Percentiles rank a stretch among this genome's conserved stretches.
Evolutionary conservation across 345 rosid species (phyloP).

Genomic region (Citrus inodora): DNA sequence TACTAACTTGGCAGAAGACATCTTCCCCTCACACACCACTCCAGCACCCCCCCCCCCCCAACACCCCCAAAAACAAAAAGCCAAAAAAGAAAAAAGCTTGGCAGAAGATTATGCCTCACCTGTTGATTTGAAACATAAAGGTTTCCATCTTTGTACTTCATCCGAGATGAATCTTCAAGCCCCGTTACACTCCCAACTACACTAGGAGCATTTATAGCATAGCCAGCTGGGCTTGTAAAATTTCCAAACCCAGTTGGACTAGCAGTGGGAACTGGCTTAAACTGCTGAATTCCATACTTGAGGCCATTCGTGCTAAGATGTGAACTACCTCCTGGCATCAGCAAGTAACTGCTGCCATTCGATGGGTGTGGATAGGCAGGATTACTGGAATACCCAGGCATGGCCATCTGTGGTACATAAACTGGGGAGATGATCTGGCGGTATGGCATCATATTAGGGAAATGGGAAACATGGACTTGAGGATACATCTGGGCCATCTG

Average conservation of each 20-base stretch:
- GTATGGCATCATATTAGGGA: slow-evolving; percentile 73
- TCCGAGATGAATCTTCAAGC: slow-evolving; percentile 80
- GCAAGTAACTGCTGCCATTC: slow-evolving; percentile 71
- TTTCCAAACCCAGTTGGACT: slow-evolving; percentile 63
- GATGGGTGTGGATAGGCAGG: slow-evolving; percentile 85
- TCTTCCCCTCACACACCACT: no score
- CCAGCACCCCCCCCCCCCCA: accelerated
- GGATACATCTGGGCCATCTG: slow-evolving; percentile 83
- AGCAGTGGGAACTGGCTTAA: slow-evolving; percentile 67
- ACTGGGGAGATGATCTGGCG: slow-evolving; percentile 82
- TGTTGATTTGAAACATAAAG: slow-evolving; percentile 79
- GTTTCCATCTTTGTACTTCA: slow-evolving; percentile 80
- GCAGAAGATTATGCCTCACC: slow-evolving; percentile 35
- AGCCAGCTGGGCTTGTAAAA: slow-evolving; percentile 52
- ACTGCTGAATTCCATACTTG: slow-evolving; percentile 87
- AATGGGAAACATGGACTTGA: slow-evolving; percentile 85
- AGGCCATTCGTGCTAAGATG: slow-evolving; percentile 65
- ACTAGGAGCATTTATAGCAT: slow-evolving; percentile 69
- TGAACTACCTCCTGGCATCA: slow-evolving; percentile 88
- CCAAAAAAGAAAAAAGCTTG: no score
- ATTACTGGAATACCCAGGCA: slow-evolving; percentile 83
- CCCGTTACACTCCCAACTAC: slow-evolving; percentile 75
- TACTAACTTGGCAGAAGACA: background rate
- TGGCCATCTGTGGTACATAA: slow-evolving; percentile 81
- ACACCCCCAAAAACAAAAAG: no score